These are phyloP conservation scores for Mycena citricolor DNA, from an alignment of 1,284 basidiomycete species.

Conservation along the genomic window DNA sequence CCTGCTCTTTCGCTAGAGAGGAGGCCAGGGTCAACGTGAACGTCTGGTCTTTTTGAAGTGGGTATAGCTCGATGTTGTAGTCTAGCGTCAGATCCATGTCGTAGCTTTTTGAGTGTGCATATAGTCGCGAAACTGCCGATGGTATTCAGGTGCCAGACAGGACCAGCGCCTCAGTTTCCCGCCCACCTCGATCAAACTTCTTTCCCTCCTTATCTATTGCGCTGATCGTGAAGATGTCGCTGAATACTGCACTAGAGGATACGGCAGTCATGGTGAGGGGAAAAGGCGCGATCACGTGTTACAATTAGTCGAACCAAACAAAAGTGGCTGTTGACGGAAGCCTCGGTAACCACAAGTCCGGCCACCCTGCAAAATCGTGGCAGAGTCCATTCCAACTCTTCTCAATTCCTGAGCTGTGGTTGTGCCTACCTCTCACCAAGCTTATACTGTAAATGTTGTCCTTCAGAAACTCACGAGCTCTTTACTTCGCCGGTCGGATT, in stretches of 20 bases:
- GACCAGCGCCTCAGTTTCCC: constrained; percentile 14
- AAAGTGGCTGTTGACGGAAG: too few species aligned
- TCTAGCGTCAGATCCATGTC: constrained; percentile 90
- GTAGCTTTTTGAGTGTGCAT: constrained; percentile 82
- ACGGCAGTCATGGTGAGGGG: constrained; percentile 52
- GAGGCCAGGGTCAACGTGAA: constrained; percentile 88
- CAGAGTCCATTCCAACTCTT: too few species aligned
- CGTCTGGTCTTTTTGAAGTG: constrained; percentile 65
- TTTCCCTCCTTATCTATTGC: constrained; percentile 91
- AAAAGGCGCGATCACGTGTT: constrained; percentile 11
- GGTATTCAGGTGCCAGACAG: constrained; percentile 16
- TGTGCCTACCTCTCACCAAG: too few species aligned
- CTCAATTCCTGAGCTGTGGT: too few species aligned
- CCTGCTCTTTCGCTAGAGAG: constrained; percentile 68
- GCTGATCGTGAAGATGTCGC: constrained; percentile 86
- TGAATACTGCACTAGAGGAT: constrained; percentile 79
- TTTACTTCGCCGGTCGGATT: too few species aligned
- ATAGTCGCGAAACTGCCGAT: constrained; percentile 77
- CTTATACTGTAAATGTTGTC: too few species aligned
- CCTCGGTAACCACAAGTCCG: too few species aligned
- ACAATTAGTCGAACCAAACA: too few species aligned
- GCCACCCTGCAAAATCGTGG: too few species aligned
- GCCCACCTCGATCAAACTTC: constrained; percentile 93
- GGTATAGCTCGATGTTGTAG: constrained; percentile 88
- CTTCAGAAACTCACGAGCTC: too few species aligned